These are phyloP conservation scores for Neurospora sp. DNA, from an alignment of 2,329 filamentous ascomycete species.

Conservation along the genomic window DNA sequence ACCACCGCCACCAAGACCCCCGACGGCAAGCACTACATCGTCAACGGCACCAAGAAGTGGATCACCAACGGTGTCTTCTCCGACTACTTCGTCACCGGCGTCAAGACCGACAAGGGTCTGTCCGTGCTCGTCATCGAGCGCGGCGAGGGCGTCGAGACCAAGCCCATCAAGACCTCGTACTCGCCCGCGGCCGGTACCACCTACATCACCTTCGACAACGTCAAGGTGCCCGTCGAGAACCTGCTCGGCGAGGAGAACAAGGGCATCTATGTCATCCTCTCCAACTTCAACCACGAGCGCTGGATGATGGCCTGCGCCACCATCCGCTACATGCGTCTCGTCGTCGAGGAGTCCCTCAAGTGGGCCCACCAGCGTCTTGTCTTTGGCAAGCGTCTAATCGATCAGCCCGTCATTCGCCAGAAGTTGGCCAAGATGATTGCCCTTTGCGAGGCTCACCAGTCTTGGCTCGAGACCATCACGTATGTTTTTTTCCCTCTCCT, in stretches of 20 bases:
- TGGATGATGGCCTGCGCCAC: constrained; percentile 65
- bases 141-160: constrained; percentile 66
- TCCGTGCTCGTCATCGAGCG: constrained; percentile 68
- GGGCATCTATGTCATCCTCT: constrained; percentile 74
- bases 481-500: not conserved
- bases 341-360: constrained; percentile 78
- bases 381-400: constrained; percentile 72
- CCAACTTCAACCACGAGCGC: constrained; percentile 83
- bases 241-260: constrained; percentile 76
- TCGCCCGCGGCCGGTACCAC: constrained; percentile 70
- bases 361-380: constrained; percentile 83
- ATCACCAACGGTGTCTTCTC: constrained; percentile 73
- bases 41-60: constrained; percentile 76
- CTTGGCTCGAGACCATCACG: constrained; percentile 76
- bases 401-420: constrained; percentile 73
- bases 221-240: constrained; percentile 73
- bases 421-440: constrained; percentile 89
- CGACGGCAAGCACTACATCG: constrained; percentile 63
- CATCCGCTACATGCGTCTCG: constrained; percentile 53
- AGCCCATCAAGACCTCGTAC: constrained; percentile 72
- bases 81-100: constrained; percentile 77
- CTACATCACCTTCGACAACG: constrained; percentile 75
- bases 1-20: constrained; percentile 70
- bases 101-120: constrained; percentile 69
- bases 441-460: constrained; percentile 70